Conservation (phyloP, 768 basidiomycete species). For the Asterophora parasitica region DNA sequence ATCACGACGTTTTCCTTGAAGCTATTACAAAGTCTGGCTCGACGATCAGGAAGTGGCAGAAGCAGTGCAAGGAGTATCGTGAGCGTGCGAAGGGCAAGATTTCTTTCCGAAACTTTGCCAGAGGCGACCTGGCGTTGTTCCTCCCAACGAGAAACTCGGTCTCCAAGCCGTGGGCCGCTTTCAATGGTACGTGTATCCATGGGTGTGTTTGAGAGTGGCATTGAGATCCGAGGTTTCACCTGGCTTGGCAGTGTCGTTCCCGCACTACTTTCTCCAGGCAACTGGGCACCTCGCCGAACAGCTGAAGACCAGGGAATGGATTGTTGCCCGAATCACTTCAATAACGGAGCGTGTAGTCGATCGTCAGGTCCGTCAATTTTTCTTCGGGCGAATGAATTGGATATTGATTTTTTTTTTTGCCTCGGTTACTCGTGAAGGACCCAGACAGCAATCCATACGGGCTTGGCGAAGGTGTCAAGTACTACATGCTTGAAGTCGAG, state of each 20-base stretch:
- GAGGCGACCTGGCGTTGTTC: slow-evolving; percentile 94
- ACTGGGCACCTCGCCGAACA: slow-evolving; percentile 85
- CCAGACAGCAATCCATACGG: slow-evolving; percentile 85
- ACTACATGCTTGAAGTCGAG: slow-evolving; percentile 90
- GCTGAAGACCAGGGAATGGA: slow-evolving; percentile 89
- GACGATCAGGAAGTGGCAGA: slow-evolving; percentile 94
- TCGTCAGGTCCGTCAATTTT: slow-evolving; percentile 46
- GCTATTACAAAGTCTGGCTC: slow-evolving; percentile 77
- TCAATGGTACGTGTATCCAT: slow-evolving; percentile 67
- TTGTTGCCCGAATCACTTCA: slow-evolving; percentile 87
- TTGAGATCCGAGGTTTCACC: slow-evolving; percentile 33
- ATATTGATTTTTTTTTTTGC: slow-evolving; percentile 5
- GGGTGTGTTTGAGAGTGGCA: slow-evolving; percentile 1
- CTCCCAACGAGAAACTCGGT: slow-evolving; percentile 93
- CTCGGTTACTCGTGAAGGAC: slow-evolving; percentile 43
- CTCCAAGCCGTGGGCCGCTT: slow-evolving; percentile 96
- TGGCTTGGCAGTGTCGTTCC: slow-evolving; percentile 72
- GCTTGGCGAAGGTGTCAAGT: slow-evolving; percentile 84
- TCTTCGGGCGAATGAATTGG: background rate
- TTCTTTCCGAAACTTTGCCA: slow-evolving; percentile 91
- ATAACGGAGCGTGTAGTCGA: slow-evolving; percentile 84
- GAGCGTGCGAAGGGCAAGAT: slow-evolving; percentile 97
- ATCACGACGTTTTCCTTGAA: slow-evolving; percentile 83
- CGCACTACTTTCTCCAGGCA: slow-evolving; percentile 94
- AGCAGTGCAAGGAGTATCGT: slow-evolving; percentile 92